Evolutionary conservation across 2,329 filamentous ascomycete species (phyloP).

Genomic region (Xylariomycetidae sp.): DNA sequence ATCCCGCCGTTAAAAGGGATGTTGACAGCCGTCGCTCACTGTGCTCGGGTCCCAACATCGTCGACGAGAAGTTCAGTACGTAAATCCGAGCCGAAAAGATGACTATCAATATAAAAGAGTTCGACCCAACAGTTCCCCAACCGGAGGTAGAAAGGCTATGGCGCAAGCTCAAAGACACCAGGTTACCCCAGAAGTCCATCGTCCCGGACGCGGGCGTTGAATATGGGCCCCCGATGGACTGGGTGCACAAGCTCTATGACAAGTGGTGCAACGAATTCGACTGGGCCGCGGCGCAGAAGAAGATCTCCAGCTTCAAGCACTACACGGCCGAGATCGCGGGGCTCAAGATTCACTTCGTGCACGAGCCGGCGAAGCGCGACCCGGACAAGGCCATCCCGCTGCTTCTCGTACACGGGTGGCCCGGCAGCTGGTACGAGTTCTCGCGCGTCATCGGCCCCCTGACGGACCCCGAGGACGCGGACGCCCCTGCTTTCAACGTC

Average conservation of each 20-base stretch:
- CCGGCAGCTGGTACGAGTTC: conserved; percentile 40
- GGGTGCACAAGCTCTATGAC: conserved; percentile 10
- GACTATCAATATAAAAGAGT: conserved; percentile 1
- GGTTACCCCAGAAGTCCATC: conserved; percentile 6
- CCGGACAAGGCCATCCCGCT: conserved; percentile 33
- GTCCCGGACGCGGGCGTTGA: conserved; percentile 10
- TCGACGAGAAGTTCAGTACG: too few species aligned
- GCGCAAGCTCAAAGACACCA: conserved; percentile 7
- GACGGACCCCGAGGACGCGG: conserved; percentile 14
- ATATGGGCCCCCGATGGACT: conserved; percentile 6
- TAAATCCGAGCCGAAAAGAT: too few species aligned
- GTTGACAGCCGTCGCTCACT: too few species aligned
- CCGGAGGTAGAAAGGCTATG: conserved; percentile 9
- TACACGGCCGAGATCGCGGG: conserved; percentile 15
- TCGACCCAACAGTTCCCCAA: conserved; percentile 5
- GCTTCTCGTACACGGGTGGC: conserved; percentile 40
- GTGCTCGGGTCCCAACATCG: too few species aligned
- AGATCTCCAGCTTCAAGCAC: conserved; percentile 9
- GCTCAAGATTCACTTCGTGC: conserved; percentile 21
- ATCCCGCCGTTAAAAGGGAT: too few species aligned
- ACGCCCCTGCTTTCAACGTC: conserved; percentile 26
- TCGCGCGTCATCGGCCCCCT: conserved; percentile 32
- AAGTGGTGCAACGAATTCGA: conserved; percentile 9
- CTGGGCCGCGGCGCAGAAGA: conserved; percentile 10
- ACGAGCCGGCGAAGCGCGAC: conserved; percentile 12